Percentiles rank a stretch among this genome's conserved stretches.
Conservation (phyloP, 306 rosid species). For the Begonia loranthoides region DNA sequence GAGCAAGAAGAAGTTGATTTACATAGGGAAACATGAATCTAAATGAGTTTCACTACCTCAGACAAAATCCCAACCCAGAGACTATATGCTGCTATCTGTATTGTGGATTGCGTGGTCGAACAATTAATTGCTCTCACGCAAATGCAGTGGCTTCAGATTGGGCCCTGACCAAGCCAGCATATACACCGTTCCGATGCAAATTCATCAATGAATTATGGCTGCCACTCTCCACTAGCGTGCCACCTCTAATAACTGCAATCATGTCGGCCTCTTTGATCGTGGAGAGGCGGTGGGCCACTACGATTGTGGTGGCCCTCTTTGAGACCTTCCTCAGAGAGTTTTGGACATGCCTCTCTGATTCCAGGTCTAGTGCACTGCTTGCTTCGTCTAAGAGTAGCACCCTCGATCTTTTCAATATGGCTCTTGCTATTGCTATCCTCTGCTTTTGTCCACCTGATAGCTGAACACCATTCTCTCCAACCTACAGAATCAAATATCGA, state of each 20-base stretch:
- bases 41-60: no score
- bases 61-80: no score
- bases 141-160: slow-evolving; percentile 73
- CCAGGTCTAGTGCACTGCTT: slow-evolving; percentile 81
- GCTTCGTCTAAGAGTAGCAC: slow-evolving; percentile 82
- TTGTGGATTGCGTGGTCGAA: no score
- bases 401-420: slow-evolving; percentile 64
- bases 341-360: slow-evolving; percentile 70
- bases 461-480: slow-evolving; percentile 74
- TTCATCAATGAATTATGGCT: slow-evolving; percentile 58
- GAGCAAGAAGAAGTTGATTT: no score
- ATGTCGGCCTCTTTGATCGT: slow-evolving; percentile 57
- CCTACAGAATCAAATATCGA: slow-evolving; percentile 14
- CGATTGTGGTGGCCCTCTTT: slow-evolving; percentile 49
- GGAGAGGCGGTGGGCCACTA: slow-evolving; percentile 68
- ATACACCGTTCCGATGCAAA: slow-evolving; percentile 39
- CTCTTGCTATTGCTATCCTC: slow-evolving; percentile 76
- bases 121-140: slow-evolving; percentile 13
- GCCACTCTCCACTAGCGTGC: slow-evolving; percentile 57
- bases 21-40: no score
- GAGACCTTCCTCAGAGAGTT: slow-evolving; percentile 40
- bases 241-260: slow-evolving; percentile 66
- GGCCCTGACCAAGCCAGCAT: slow-evolving; percentile 53
- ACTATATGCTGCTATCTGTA: no score
- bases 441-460: slow-evolving; percentile 89